phyloP scores from a whole-genome alignment of 1,284 basidiomycete genomes.

The Limonomyces culmigenus region DNA sequence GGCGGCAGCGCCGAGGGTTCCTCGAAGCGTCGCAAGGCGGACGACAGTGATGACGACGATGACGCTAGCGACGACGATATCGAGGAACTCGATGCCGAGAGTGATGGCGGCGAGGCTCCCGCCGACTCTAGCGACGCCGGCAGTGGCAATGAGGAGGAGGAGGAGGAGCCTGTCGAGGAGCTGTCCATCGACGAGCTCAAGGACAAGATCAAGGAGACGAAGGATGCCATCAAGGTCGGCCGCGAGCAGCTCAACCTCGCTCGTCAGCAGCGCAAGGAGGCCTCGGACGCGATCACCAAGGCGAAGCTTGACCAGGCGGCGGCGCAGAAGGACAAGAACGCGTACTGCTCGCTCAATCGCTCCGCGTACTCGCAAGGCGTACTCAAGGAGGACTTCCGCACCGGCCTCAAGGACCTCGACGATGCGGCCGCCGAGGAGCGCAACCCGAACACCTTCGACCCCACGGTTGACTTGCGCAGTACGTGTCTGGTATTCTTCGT shows the following conservation, averaged over 20 bases:
- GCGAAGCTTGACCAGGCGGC: conserved; percentile 27
- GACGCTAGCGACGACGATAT: conserved; percentile 10
- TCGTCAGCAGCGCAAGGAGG: conserved; percentile 27
- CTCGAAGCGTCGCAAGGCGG: conserved; percentile 24
- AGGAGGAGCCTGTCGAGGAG: conserved; percentile 16
- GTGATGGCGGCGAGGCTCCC: conserved; percentile 11
- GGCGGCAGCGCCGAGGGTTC: conserved; percentile 31
- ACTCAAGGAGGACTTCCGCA: conserved; percentile 41
- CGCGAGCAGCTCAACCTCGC: conserved; percentile 21
- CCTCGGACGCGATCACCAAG: conserved; percentile 23
- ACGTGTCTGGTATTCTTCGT: too few species aligned
- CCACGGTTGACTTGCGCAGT: conserved; percentile 30
- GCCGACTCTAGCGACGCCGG: conserved; percentile 8
- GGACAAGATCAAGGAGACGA: conserved; percentile 23
- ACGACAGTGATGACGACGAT: conserved; percentile 4
- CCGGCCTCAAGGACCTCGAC: conserved; percentile 39
- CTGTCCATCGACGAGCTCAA: conserved; percentile 28
- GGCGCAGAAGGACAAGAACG: conserved; percentile 40
- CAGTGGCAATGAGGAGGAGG: conserved; percentile 8
- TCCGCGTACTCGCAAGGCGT: conserved; percentile 42
- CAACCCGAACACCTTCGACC: conserved; percentile 38
- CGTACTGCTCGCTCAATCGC: conserved; percentile 38
- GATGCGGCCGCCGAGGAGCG: conserved; percentile 37
- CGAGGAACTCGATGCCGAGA: conserved; percentile 10
- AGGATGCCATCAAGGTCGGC: conserved; percentile 22